These are phyloP conservation scores for Rhodotorula sp. DNA, from an alignment of 1,284 basidiomycete genomes.

Conservation along the genomic window DNA sequence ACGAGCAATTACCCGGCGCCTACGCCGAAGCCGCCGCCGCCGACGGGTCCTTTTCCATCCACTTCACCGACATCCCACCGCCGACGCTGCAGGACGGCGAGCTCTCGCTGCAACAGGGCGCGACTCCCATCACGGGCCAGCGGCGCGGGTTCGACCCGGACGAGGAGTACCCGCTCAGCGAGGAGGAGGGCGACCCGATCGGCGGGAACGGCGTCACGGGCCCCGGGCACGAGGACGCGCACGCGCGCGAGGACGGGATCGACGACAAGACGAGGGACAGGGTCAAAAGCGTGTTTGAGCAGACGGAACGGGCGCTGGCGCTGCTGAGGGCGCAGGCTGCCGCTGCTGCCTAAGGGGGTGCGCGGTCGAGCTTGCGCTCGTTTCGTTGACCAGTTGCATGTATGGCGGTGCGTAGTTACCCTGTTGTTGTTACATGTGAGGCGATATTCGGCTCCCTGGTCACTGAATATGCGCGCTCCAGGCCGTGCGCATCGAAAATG, in stretches of 20 bases:
- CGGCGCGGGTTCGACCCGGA: conserved; percentile 34
- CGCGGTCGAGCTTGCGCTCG: no score
- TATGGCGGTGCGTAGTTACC: no score
- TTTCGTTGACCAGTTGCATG: no score
- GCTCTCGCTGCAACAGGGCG: conserved; percentile 4
- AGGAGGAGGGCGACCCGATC: conserved; percentile 11
- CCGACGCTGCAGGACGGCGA: conserved; percentile 24
- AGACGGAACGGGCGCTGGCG: conserved; percentile 11
- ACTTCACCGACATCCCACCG: conserved; percentile 21
- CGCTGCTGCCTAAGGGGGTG: background rate
- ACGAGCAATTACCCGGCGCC: background rate
- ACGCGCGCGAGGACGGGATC: conserved; percentile 1
- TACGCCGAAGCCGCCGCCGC: conserved; percentile 5
- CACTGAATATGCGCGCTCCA: no score
- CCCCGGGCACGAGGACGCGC: background rate
- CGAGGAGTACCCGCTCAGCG: conserved; percentile 23
- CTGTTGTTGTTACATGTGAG: no score
- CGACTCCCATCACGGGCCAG: conserved; percentile 16
- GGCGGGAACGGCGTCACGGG: background rate
- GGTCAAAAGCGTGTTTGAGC: conserved; percentile 26
- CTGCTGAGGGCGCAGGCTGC: background rate
- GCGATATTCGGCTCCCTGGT: no score
- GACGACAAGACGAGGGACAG: conserved; percentile 4
- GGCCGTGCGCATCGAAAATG: no score
- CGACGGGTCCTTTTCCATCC: conserved; percentile 23